Evolutionary conservation across 1,139 yeast genomes (phyloP), one percentile per base, ranked within the genome.

Genomic region (Hansenula anomala): DNA sequence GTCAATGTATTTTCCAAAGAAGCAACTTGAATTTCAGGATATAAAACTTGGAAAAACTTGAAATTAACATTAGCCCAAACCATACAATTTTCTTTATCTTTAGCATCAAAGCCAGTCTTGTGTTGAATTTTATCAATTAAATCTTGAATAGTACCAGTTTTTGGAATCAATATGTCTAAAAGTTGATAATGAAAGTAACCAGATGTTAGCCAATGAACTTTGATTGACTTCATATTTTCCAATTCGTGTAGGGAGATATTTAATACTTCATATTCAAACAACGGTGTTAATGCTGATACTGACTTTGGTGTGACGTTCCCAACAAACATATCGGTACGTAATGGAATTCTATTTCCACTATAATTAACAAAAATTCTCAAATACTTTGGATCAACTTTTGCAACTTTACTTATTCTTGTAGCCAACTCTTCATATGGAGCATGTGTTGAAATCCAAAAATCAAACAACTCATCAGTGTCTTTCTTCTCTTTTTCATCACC

Each of bases 211-310:
- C 90, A 84, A 43, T 69, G 69, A 22, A 84, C 67, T 43, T 73
- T 76, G 29, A 90, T 63, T 9, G 77, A 62, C 45, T 78, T 76
- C 78, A 88, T 75, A 47, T 75, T 78, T 59, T 94, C 98, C 51
- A 83, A 74, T 46, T 89, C 95, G 28, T 67, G 72, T 44, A 92
- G 65, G 7, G 90, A 78, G 36, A 89, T 80, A 32, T 78, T 82
- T 52, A 94, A 70, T 2, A 84, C 63, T 54, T 90, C 96, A 57
- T 85, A 92, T 49, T 80, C 86, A 50, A 82, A 73, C 11, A 72
- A 67, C 6, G 69, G 58, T 64, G 73, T 44, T 67, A 71, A 42
- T 66, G 75, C 36, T 71, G 75, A 36, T 71, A 71, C 46, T 66
- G 67, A 65, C 48, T 71, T 75, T 3, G 76, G 70, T 47, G 81